A percentile compares a stretch with the other conserved stretches of the same genome.
These are phyloP conservation scores for Penicillium italicum DNA, from an alignment of 2,329 filamentous ascomycete genomes.

Conservation along the genomic window DNA sequence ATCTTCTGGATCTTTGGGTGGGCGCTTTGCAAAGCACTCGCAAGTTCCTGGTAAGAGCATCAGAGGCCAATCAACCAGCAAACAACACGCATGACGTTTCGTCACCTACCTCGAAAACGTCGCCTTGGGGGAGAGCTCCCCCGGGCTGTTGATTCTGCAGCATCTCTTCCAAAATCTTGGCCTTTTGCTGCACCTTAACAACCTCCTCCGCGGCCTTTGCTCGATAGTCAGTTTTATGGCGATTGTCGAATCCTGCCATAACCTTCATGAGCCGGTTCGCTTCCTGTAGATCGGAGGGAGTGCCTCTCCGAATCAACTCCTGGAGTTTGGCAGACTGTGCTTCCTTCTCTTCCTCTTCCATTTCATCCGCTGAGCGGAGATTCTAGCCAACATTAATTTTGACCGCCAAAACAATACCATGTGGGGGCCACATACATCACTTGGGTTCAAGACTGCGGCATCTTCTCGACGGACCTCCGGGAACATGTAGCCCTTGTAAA, in stretches of 20 bases:
- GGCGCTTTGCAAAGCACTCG: conserved; percentile 81
- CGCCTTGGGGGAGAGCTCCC: conserved; percentile 69
- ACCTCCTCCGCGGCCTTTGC: conserved; percentile 97
- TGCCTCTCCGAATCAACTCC: conserved; percentile 87
- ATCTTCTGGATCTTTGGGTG: conserved; percentile 99
- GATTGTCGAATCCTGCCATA: conserved; percentile 95
- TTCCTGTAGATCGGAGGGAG: conserved; percentile 90
- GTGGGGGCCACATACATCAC: conserved; percentile 67
- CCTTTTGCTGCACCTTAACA: conserved; percentile 91
- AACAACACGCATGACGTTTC: not conserved
- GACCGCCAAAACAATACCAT: conserved; percentile 6
- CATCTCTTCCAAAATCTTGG: conserved; percentile 85
- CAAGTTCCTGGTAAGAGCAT: conserved; percentile 63
- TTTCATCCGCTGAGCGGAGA: conserved; percentile 92
- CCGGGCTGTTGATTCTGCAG: conserved; percentile 78
- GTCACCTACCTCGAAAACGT: conserved; percentile 60
- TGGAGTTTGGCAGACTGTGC: conserved; percentile 98
- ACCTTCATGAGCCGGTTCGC: conserved; percentile 98
- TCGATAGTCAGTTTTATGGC: conserved; percentile 94
- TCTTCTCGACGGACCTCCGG: conserved; percentile 89
- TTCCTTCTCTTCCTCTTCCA: conserved; percentile 94
- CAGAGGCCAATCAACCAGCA: not conserved
- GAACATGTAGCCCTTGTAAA: conserved; percentile 96
- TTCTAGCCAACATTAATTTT: conserved; percentile 57
- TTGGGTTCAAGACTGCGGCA: conserved; percentile 92